Percentiles rank a stretch among this genome's conserved stretches.
Evolutionary conservation across 2,329 filamentous ascomycete genomes (phyloP).

Genomic region (Blastomyces percursus): DNA sequence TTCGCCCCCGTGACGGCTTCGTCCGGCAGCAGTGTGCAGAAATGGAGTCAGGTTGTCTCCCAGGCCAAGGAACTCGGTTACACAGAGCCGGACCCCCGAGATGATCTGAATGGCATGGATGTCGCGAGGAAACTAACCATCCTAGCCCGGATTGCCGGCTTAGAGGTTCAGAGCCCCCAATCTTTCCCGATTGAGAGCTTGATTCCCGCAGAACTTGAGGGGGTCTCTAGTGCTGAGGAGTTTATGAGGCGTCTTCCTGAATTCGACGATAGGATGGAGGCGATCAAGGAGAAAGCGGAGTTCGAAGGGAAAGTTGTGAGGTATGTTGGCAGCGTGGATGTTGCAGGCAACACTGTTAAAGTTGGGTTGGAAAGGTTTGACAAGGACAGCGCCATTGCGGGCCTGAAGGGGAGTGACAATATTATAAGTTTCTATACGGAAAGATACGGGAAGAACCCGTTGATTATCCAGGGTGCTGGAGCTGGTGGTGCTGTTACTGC

Average conservation of each 20-base stretch:
- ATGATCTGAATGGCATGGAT: conserved; percentile 78
- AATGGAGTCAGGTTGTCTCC: conserved; percentile 83
- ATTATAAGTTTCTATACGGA: conserved; percentile 98
- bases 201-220: conserved; percentile 78
- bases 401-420: conserved; percentile 94
- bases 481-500: conserved; percentile 93
- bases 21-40: conserved; percentile 44
- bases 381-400: conserved; percentile 78
- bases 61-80: conserved; percentile 90
- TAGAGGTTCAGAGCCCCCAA: conserved; percentile 71
- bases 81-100: conserved; percentile 76
- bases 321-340: conserved; percentile 88
- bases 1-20: conserved; percentile 72
- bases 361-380: conserved; percentile 88
- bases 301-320: conserved; percentile 82
- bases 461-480: conserved; percentile 90
- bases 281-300: conserved; percentile 72
- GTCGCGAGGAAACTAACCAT: conserved; percentile 96
- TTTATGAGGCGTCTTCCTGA: conserved; percentile 70
- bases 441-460: conserved; percentile 78
- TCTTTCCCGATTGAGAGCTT: conserved; percentile 89
- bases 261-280: conserved; percentile 85
- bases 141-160: conserved; percentile 70
- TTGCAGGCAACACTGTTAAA: conserved; percentile 68
- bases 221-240: conserved; percentile 64